Evolutionary conservation across 805 yeast species (phyloP), one percentile per base, ranked within the genome.

Genomic region (Brettanomyces naardenensis): DNA sequence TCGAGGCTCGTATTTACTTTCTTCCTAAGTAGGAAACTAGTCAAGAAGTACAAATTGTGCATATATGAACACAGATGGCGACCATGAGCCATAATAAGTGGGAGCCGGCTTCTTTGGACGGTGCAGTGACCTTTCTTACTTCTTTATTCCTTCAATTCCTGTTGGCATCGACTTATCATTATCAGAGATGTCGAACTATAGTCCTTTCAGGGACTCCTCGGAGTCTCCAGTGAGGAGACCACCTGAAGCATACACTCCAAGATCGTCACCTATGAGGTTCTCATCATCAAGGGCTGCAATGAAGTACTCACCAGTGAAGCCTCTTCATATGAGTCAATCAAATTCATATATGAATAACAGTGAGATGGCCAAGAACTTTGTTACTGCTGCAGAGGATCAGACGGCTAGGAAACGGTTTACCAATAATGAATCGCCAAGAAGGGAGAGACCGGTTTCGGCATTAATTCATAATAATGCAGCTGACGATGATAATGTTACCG

Each of bases 361-460:
- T 52, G 61, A 53, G 43, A 62, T 46, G 54, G 74, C 53, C 50
- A 60, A 50, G 53, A 68, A 57, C 27, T 61, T 62, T 39, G 47
- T 62, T 13, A 39, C 46, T 41, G 62, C 61, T 6, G 63, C 65
- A 2, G 59, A 54, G 31, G 47, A 48, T 13, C 56, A 64, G 10
- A 74, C 84, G 6, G 75, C 82, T 7, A 68, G 94, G 58, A 78
- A 85, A 30, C 73, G 70, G 36, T 80, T 71, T 49, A 80, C 92
- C 3, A 63, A 74, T 38, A 60, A 75, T 46, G 89, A 84, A 55
- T 79, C 94, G 0, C 92, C 95, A 25, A 71, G 66, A 39, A 72
- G 88, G 53, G 68, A 68, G 30, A 65, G 62, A 28, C 71, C 69
- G 28, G 65, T 66, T 4, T 67, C 78, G 5, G 62, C 78, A 4